These are phyloP conservation scores for Wolfiporia cocos DNA, from an alignment of 1,284 basidiomycete genomes.

Conservation along the genomic window DNA sequence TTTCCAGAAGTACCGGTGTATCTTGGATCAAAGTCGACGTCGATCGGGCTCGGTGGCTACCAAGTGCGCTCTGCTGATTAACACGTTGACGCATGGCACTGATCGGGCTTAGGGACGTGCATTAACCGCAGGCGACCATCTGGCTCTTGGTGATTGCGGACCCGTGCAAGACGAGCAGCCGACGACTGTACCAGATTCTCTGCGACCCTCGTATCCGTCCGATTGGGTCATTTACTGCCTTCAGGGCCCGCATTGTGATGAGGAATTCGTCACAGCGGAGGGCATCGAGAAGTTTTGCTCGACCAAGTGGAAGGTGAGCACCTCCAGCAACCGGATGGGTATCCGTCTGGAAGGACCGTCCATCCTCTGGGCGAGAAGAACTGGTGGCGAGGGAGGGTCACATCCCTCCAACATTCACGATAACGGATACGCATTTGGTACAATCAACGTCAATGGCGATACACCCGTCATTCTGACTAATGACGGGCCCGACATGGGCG, in stretches of 20 bases:
- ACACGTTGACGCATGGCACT: not conserved
- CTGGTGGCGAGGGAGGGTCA: slow-evolving; percentile 65
- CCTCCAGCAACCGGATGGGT: slow-evolving; percentile 58
- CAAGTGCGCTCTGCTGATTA: slow-evolving; percentile 29
- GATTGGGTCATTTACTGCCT: slow-evolving; percentile 53
- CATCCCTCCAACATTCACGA: slow-evolving; percentile 72
- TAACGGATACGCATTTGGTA: slow-evolving; percentile 57
- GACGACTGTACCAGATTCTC: slow-evolving; percentile 13
- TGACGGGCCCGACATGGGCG: slow-evolving; percentile 64
- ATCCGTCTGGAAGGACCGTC: slow-evolving; percentile 41
- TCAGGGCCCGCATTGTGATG: slow-evolving; percentile 59
- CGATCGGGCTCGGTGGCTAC: slow-evolving; percentile 56
- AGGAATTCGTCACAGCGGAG: slow-evolving; percentile 43
- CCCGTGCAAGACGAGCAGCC: slow-evolving; percentile 11
- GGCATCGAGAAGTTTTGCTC: slow-evolving; percentile 45
- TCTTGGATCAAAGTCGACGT: slow-evolving; percentile 58
- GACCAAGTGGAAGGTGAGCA: slow-evolving; percentile 45
- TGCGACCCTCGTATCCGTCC: slow-evolving; percentile 40
- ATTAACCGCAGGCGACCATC: slow-evolving; percentile 40
- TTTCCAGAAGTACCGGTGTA: slow-evolving; percentile 55
- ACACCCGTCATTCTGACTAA: slow-evolving; percentile 62
- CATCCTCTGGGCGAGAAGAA: slow-evolving; percentile 54
- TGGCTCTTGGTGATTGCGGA: slow-evolving; percentile 30
- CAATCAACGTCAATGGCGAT: slow-evolving; percentile 66
- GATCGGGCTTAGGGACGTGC: slow-evolving; percentile 50